Base-by-base conservation (phyloP, 345 rosid species). In the Hibiscus trionum region DNA sequence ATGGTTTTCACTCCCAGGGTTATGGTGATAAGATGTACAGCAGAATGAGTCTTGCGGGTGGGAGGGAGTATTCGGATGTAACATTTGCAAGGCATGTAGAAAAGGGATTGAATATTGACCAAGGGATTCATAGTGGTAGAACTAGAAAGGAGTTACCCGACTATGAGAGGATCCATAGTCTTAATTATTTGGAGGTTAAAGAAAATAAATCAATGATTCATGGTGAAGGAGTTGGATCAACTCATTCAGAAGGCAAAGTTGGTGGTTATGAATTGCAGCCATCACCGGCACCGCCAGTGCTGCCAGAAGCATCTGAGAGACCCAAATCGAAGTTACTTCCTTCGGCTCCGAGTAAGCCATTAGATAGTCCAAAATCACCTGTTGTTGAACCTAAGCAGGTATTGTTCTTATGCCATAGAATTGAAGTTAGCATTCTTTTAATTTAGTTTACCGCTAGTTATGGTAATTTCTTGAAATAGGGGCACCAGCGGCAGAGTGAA, bases 271-370 rank as follows among this genome's bases (percentile, higher is more conserved):
- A 80, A 10, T 68, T 83, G 78, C 86, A 81, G 47, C 66, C 75
- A 57, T 62, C 73, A 72, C 75, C 78, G 66, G 60, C 73, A 72
- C 74, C 77, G 66, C 60, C 71, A 65, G 12, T 11, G 27, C 78
- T 77, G 66, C 77, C 83, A 70, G 91, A 84, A 85, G 74, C 73
- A 58, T 73, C 59, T 64, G 96, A 86, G 69, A 78, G 93, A 47
- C 92, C 90, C 64, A 90, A 87, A 83, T 78, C 90, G 72, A 90
- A 82, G 81, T 82, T 91, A 27, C 81, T 84, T 65, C 89, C 92
- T 31, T 31, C 35, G 35, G 35, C 31, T 27, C 83, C 87, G 73
- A 78, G 86, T 53, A 90, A 81, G 84, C 93, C 87, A 68, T 47
- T 84, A 75, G 93, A 86, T 66, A 80, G 16, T 77, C 7, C 75